phyloP scores from a whole-genome alignment of 2,329 filamentous ascomycete genomes.

The Metarhizium rileyi region DNA sequence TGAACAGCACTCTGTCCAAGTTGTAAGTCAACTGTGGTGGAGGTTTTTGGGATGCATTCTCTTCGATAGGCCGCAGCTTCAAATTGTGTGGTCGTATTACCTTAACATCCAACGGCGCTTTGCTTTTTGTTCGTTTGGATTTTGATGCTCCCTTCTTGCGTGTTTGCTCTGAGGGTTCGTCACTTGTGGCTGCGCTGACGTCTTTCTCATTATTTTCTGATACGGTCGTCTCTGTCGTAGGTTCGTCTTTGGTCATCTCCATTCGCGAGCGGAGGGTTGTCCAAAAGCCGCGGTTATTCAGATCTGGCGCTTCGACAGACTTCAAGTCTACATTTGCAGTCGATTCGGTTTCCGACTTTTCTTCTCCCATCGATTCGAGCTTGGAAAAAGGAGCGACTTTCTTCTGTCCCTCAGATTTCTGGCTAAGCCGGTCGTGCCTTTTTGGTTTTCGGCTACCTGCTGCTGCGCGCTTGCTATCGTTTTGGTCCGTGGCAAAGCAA shows the following conservation, averaged over 20 bases:
- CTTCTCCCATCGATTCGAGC: not conserved
- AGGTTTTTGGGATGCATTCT: conserved; percentile 17
- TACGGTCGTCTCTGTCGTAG: not conserved
- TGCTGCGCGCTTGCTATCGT: not conserved
- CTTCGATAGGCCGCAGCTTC: conserved; percentile 21
- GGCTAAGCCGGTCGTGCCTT: not conserved
- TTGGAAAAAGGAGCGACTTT: not conserved
- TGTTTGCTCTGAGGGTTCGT: not conserved
- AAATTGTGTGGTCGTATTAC: conserved; percentile 17
- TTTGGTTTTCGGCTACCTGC: not conserved
- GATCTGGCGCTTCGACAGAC: not conserved
- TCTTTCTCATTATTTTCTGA: conserved; percentile 5
- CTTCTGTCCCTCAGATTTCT: not conserved
- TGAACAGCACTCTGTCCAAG: conserved; percentile 87
- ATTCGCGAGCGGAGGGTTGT: conserved; percentile 19
- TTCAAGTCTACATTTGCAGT: not conserved
- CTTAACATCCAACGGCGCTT: conserved; percentile 16
- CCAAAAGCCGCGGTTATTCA: conserved; percentile 14
- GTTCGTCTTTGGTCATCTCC: conserved; percentile 5
- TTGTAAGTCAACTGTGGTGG: conserved; percentile 61
- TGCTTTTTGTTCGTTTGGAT: conserved; percentile 4
- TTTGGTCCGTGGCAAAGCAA: not conserved
- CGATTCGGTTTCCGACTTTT: too few relatives aligned
- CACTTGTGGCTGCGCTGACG: not conserved
- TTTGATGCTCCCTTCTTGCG: conserved; percentile 2